Conservation (phyloP, 2,329 filamentous ascomycete species). For the Aspergillus pseudoglaucus region DNA sequence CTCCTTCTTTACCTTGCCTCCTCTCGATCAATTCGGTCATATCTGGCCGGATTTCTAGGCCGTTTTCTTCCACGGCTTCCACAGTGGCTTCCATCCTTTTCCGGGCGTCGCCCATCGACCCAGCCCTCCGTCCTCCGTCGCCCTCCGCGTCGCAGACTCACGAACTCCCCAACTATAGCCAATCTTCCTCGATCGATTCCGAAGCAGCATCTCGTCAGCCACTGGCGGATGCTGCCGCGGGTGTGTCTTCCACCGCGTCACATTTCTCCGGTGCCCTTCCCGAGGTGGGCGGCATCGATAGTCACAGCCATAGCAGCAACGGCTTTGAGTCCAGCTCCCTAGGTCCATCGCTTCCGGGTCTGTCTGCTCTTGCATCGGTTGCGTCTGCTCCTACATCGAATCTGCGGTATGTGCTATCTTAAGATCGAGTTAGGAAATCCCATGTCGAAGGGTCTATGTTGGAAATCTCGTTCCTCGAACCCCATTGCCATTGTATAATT, state of each 20-base stretch:
- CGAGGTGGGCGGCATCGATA: constrained; percentile 24
- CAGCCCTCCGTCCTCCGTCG: constrained; percentile 41
- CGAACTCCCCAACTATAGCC: constrained; percentile 32
- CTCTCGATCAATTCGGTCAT: constrained; percentile 24
- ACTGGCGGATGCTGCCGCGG: constrained; percentile 35
- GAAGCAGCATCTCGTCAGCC: constrained; percentile 43
- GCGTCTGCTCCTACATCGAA: constrained; percentile 47
- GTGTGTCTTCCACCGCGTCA: constrained; percentile 49
- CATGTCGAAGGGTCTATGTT: background rate
- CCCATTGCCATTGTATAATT: background rate
- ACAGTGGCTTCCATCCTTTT: constrained; percentile 55
- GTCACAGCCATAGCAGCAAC: constrained; percentile 18
- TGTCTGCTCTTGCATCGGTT: constrained; percentile 55
- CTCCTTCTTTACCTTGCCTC: background rate
- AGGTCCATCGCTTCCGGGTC: constrained; percentile 46
- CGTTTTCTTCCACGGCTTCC: constrained; percentile 46
- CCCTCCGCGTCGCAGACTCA: constrained; percentile 34
- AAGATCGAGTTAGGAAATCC: background rate
- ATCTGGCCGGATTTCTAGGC: constrained; percentile 26
- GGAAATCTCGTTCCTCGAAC: background rate
- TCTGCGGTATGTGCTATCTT: constrained; percentile 41
- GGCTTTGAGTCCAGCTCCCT: constrained; percentile 27
- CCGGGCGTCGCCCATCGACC: constrained; percentile 53
- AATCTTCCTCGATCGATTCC: constrained; percentile 41
- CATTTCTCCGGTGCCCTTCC: constrained; percentile 36